Conservation (phyloP, 495 filamentous ascomycete genomes). For the Clavariopsis aquatica region DNA sequence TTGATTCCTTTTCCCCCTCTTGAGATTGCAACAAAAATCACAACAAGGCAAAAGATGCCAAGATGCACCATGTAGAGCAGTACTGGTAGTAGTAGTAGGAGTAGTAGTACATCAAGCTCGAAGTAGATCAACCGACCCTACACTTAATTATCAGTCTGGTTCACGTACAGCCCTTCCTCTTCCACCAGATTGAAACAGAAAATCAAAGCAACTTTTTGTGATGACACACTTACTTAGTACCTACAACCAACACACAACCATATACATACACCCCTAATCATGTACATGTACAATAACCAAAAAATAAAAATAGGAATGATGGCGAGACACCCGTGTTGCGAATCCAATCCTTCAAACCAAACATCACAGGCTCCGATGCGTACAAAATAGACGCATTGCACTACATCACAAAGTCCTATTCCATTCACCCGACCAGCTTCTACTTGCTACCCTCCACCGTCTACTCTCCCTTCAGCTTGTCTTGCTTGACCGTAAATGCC, state of each 20-base stretch:
- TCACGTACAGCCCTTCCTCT: too few species aligned
- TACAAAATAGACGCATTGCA: background rate
- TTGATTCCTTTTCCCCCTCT: too few species aligned
- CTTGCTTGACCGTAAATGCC: conserved; percentile 67
- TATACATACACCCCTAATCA: conserved; percentile 6
- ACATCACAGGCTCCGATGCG: background rate
- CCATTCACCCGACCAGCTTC: background rate
- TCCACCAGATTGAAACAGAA: too few species aligned
- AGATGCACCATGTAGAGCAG: too few species aligned
- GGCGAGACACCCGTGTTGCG: background rate
- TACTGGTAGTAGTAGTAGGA: too few species aligned
- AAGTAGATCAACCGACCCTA: too few species aligned
- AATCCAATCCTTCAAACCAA: background rate
- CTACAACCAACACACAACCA: background rate
- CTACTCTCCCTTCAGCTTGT: conserved; percentile 71
- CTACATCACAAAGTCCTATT: background rate
- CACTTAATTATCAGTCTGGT: too few species aligned
- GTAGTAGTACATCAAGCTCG: too few species aligned
- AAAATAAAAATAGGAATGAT: background rate
- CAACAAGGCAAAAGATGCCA: too few species aligned
- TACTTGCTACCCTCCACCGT: background rate
- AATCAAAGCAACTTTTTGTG: background rate
- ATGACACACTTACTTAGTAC: background rate
- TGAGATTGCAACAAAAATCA: too few species aligned
- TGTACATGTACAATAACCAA: background rate